Base-by-base conservation (phyloP, 805 yeast genomes). In the Ogataea dorogensis region DNA sequence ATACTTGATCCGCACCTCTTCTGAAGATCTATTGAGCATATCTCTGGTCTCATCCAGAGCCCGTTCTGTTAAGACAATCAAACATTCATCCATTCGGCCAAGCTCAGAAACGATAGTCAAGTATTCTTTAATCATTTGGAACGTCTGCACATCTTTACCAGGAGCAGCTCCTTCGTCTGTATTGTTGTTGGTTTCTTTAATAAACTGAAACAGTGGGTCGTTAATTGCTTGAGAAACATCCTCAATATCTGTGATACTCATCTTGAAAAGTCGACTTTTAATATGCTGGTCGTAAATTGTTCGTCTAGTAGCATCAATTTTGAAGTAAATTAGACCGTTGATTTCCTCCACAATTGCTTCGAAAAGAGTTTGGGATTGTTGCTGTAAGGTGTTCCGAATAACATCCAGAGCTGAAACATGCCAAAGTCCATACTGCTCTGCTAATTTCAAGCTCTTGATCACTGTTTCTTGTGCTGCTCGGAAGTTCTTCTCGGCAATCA, bases 311-410 rank as follows among this genome's bases (percentile, higher is more conserved):
- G 42, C 50, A 17, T 38, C 44, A 22, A 40, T 36, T 30, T 53
- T 56, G 19, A 50, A 36, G 31, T 59, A 59, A 13, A 58, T 38
- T n/a, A 85, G 81, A 30, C 70, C 72, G 40, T 77, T 79, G 26
- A 87, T 62, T 51, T 88, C 95, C 44, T 85, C 95, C n/a, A 85
- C 65, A 13, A 89, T 65, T 44, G 76, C 75, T 30, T 81, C 87
- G 50, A 82, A 81, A 18, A 89, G 63, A 26, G 73, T 70, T 39
- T 75, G 76, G 11, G 74, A 70, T 44, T 80, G 88, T 3, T 64
- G 53, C 32, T 75, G 74, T 12, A 82, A 61, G 43, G 74, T 75
- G 27, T 63, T 70, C 38, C 70, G 75, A 5, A 77, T 59, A 10
- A 75, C 64, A 10, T 56, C 53, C 56, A 83, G 63, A 0, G 81